phyloP scores from a whole-genome alignment of 2,329 filamentous ascomycete species.

The Penicillium griseofulvum region DNA sequence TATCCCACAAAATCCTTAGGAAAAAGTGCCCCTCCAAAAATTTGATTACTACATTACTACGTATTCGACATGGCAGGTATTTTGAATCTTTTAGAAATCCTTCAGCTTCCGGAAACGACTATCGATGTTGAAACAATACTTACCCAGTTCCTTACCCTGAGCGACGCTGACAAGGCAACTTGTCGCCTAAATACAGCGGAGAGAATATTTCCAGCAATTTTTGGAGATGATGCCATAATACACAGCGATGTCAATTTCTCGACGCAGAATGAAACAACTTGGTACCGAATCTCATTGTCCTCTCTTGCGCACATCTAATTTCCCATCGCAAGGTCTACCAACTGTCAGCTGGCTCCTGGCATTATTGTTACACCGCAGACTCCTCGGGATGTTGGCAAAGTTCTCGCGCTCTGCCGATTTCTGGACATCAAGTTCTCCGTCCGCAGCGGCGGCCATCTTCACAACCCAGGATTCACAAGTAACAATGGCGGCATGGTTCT shows the following conservation, averaged over 20 bases:
- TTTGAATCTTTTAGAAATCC: neutral
- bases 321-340: neutral
- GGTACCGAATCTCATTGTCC: neutral
- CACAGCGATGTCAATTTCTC: neutral
- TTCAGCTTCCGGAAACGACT: neutral
- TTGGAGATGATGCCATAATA: neutral
- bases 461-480: constrained; percentile 19
- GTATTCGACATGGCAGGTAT: neutral
- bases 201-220: neutral
- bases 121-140: neutral
- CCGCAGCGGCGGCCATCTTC: constrained; percentile 18
- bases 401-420: constrained; percentile 1
- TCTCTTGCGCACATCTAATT: neutral
- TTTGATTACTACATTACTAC: neutral
- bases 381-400: neutral
- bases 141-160: neutral
- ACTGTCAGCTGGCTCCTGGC: neutral
- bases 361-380: neutral
- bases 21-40: too few relatives aligned
- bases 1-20: too few relatives aligned
- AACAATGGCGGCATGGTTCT: constrained; percentile 47
- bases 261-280: neutral
- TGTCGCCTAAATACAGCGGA: neutral
- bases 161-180: neutral
- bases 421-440: constrained; percentile 18